These are phyloP conservation scores for Danielia reshetovae DNA, from an alignment of 805 yeast species.

Conservation along the genomic window DNA sequence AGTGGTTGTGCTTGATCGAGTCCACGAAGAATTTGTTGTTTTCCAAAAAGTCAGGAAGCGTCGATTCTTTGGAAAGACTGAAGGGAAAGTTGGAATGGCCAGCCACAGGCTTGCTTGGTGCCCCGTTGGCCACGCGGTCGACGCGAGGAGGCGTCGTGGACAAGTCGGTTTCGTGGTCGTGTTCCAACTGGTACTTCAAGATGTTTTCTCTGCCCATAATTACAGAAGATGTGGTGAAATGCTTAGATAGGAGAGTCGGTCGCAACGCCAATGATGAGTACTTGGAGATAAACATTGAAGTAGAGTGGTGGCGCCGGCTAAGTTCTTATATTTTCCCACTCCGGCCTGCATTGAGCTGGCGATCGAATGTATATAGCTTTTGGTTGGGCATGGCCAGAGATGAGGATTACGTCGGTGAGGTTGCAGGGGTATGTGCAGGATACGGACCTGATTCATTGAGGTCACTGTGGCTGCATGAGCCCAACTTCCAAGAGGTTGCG, in stretches of 20 bases:
- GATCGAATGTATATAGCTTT: neutral
- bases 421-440: conserved; percentile 11
- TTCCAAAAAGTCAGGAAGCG: conserved; percentile 16
- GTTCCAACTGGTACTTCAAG: conserved; percentile 36
- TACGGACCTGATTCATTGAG: no score
- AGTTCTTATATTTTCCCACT: neutral
- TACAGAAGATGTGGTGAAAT: neutral
- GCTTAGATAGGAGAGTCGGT: conserved; percentile 1
- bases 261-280: conserved; percentile 3
- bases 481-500: no score
- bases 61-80: conserved; percentile 37
- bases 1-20: conserved; percentile 17
- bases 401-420: conserved; percentile 15
- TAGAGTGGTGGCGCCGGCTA: conserved; percentile 1
- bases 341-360: conserved; percentile 3
- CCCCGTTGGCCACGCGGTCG: conserved; percentile 1
- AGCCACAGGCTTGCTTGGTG: conserved; percentile 12
- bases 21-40: conserved; percentile 18
- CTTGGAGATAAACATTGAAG: conserved; percentile 1
- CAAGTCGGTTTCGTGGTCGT: conserved; percentile 36
- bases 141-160: conserved; percentile 4
- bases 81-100: conserved; percentile 36
- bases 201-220: conserved; percentile 42
- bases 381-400: neutral
- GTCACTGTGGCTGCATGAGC: no score